These are phyloP conservation scores for Spergularia marina DNA, from an alignment of 148 eudicot species.

Conservation along the genomic window DNA sequence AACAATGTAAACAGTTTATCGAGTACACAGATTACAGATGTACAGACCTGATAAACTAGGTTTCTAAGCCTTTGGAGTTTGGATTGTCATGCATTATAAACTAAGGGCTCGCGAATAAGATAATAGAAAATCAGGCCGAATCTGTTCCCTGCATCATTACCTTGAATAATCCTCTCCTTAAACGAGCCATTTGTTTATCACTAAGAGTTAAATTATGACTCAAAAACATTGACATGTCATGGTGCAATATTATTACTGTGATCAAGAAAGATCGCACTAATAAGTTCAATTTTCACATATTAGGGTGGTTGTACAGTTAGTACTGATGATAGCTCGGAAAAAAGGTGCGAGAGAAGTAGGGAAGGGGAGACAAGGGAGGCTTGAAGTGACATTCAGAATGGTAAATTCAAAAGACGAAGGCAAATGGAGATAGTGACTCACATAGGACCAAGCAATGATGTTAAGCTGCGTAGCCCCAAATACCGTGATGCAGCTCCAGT, in stretches of 20 bases:
- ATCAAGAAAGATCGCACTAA: too few species aligned
- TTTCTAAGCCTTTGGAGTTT: too few species aligned
- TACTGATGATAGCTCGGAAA: not conserved
- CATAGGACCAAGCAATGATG: constrained; percentile 66
- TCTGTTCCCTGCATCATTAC: too few species aligned
- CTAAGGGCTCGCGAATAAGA: too few species aligned
- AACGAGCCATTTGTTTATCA: too few species aligned
- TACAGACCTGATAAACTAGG: too few species aligned
- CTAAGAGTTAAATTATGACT: not conserved
- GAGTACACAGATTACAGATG: not conserved
- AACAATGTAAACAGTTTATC: not conserved
- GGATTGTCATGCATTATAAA: too few species aligned
- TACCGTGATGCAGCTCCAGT: constrained; percentile 60
- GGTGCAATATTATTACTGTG: not conserved
- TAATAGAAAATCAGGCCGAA: too few species aligned
- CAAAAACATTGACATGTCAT: not conserved
- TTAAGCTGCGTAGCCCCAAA: constrained; percentile 62
- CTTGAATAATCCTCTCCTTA: too few species aligned
- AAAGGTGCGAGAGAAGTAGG: not conserved
- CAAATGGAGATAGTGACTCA: constrained; percentile 28
- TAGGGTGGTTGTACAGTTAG: not conserved
- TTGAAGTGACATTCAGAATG: not conserved
- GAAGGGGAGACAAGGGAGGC: not conserved
- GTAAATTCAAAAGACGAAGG: not conserved
- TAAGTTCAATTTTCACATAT: not conserved